Conservation (phyloP, 2,329 filamentous ascomycete species). For the Penicillium vulpinum region DNA sequence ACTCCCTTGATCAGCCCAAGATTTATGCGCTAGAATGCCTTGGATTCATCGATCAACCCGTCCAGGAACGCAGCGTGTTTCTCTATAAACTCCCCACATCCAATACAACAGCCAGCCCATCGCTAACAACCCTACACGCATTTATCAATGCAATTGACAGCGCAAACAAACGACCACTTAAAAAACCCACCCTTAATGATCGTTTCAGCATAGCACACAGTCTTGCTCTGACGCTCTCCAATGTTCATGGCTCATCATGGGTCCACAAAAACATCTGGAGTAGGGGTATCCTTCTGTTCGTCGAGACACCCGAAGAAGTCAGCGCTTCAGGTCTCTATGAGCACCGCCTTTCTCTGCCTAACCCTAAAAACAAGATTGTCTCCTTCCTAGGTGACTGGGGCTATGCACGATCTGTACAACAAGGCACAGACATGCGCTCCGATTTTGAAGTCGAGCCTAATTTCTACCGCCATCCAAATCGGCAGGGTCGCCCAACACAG, state of each 20-base stretch:
- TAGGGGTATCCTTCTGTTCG: constrained; percentile 29
- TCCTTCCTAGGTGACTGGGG: constrained; percentile 31
- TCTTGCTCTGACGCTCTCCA: constrained; percentile 27
- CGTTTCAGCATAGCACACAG: constrained; percentile 29
- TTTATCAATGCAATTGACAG: constrained; percentile 26
- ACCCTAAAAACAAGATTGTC: constrained; percentile 8
- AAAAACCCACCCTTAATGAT: constrained; percentile 23
- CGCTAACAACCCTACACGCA: constrained; percentile 17
- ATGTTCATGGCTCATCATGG: constrained; percentile 30
- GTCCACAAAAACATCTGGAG: constrained; percentile 35
- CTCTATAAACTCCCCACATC: constrained; percentile 24
- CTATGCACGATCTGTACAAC: constrained; percentile 26
- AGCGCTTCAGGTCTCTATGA: constrained; percentile 6
- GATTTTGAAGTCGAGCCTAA: constrained; percentile 30
- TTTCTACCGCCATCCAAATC: constrained; percentile 34
- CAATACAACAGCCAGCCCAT: background rate
- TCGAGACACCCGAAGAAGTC: constrained; percentile 6
- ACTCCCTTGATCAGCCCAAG: constrained; percentile 22
- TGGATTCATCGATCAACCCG: constrained; percentile 28
- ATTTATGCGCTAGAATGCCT: constrained; percentile 33
- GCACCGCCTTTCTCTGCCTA: background rate
- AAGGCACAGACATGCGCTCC: constrained; percentile 25
- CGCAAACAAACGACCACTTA: constrained; percentile 15
- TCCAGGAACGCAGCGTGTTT: constrained; percentile 26
- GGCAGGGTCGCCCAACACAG: constrained; percentile 30